Evolutionary conservation across 2,329 filamentous ascomycete species (phyloP), one percentile per base, ranked within the genome.

Genomic region (Xylaria sp.): DNA sequence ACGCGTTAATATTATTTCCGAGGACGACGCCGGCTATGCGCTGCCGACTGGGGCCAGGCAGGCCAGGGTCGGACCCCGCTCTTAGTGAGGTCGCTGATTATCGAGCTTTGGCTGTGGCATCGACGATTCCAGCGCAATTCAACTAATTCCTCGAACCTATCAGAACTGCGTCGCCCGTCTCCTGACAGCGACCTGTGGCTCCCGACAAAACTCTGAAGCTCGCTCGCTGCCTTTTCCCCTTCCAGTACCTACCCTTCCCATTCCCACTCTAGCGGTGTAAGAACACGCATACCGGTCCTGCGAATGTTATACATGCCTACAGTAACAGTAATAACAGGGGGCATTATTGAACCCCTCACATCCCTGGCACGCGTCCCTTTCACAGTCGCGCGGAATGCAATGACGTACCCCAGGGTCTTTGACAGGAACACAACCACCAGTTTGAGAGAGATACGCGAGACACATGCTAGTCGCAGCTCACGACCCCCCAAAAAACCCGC

Each of bases 81-180:
- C 44, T 65, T 52, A 25, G 46, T 55, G 25, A 39, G 50, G 52
- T 56, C 44, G 55, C 68, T 57, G 65, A 61, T 66, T 64, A 72
- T 72, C 70, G 70, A 72, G 48, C 55, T 69, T 63, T 71, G 52
- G 63, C 65, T 69, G 69, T 50, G 39, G 18, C 63, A 72, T 72
- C 70, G 70, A 67, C 63, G 66, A 72, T 72, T 72, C 34, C 37
- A 41, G 10, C 28, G 41, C 61, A 20, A 51, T 54, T 57, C 51
- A 15, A 58, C 63, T 34, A 59, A 1, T 15, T 32, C 18, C 18
- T 56, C 54, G 23, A 50, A 37, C 63, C 54, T 63, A 65, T 69
- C 50, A 65, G 50, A 25, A 39, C 60, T 39, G 51, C 34, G 20
- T 56, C 8, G 34, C 34, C 15, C 32, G 44, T 10, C 56, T 28